Conservation (phyloP, 495 filamentous ascomycete genomes). For the Hypoxylon perforatum region DNA sequence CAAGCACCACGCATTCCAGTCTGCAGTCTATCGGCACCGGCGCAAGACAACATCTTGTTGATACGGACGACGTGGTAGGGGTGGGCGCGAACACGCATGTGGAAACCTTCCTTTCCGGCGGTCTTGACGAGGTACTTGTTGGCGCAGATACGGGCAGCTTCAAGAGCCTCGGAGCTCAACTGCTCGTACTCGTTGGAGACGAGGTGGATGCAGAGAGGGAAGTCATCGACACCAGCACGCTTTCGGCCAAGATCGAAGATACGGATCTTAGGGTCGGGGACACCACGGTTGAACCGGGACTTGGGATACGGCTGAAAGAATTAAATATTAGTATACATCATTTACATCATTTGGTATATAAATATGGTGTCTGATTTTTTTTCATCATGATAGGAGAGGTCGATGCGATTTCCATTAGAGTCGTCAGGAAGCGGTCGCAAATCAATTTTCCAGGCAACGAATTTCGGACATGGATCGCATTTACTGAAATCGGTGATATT, state of each 20-base stretch:
- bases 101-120: constrained; percentile 99
- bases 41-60: constrained; percentile 99
- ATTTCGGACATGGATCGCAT: constrained; percentile 4
- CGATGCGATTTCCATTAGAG: constrained; percentile 8
- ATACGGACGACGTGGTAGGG: constrained; percentile 99
- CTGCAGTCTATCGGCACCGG: constrained; percentile 99
- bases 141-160: constrained; percentile 98
- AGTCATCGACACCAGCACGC: constrained; percentile 97
- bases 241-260: constrained; percentile 99
- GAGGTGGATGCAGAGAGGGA: constrained; percentile 97
- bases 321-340: constrained; percentile 45
- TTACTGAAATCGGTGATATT: constrained; percentile 16
- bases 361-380: not conserved
- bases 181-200: constrained; percentile 99
- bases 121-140: constrained; percentile 99
- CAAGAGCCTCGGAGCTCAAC: constrained; percentile 97
- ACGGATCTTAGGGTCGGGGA: constrained; percentile 98
- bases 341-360: not conserved
- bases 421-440: constrained; percentile 19
- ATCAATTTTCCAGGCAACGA: constrained; percentile 17
- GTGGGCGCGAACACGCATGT: constrained; percentile 97
- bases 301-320: constrained; percentile 90
- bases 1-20: constrained; percentile 99
- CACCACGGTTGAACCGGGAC: constrained; percentile 99
- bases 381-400: not conserved